Percentiles rank a stretch among this genome's conserved stretches.
phyloP scores from a whole-genome alignment of 2,329 filamentous ascomycete genomes.

The Penicillium sp. region DNA sequence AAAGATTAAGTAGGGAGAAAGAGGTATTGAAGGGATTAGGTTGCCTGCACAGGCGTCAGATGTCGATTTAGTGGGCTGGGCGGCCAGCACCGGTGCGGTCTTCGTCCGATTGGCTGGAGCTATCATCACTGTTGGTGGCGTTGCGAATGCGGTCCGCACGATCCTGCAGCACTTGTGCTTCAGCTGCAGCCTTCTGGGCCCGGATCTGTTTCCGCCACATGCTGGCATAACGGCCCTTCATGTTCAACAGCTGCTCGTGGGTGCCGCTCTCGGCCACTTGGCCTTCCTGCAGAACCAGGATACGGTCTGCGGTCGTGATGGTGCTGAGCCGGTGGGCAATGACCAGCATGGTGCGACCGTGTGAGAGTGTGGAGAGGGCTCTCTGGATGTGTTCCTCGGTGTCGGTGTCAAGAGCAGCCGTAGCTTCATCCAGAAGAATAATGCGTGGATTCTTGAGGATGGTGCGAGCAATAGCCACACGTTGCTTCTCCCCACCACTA shows the following conservation, averaged over 20 bases:
- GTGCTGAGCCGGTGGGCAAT: constrained; percentile 89
- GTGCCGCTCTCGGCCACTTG: constrained; percentile 73
- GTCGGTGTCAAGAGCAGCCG: constrained; percentile 83
- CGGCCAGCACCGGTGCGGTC: constrained; percentile 34
- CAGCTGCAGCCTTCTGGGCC: constrained; percentile 66
- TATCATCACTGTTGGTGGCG: constrained; percentile 46
- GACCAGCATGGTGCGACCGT: constrained; percentile 86
- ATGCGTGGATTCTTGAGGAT: constrained; percentile 89
- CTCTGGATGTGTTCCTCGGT: constrained; percentile 92
- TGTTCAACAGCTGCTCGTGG: constrained; percentile 69
- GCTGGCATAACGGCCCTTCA: constrained; percentile 70
- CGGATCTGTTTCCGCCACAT: constrained; percentile 91
- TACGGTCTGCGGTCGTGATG: constrained; percentile 81
- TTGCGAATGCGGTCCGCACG: constrained; percentile 44
- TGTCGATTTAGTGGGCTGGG: constrained; percentile 46
- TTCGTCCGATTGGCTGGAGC: constrained; percentile 50
- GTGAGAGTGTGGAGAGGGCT: constrained; percentile 74
- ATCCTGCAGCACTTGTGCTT: constrained; percentile 51
- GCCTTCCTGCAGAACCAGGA: constrained; percentile 75
- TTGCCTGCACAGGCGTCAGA: constrained; percentile 58
- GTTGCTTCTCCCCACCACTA: constrained; percentile 89
- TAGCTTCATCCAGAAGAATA: constrained; percentile 90
- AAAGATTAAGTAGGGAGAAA: constrained; percentile 57
- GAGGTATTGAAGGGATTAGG: constrained; percentile 38
- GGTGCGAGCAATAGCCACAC: constrained; percentile 87